Evolutionary conservation across 768 basidiomycete genomes (phyloP).

Genomic region (Boletus huronensis): DNA sequence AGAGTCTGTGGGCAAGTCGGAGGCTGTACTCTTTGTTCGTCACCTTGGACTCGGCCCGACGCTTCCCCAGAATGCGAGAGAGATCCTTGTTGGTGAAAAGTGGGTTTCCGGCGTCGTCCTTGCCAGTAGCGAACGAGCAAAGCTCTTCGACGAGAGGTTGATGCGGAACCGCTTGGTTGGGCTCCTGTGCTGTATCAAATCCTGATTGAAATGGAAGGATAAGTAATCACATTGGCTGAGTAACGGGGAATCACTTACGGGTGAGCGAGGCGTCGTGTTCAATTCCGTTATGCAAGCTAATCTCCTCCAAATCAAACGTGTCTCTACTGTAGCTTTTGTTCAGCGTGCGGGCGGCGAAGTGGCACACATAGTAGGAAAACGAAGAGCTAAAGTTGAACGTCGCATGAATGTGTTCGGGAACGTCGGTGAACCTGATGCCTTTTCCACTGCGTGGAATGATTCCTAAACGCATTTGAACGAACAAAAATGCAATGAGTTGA

Average conservation of each 20-base stretch:
- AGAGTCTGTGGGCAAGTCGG: conserved; percentile 49
- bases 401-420: conserved; percentile 37
- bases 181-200: conserved; percentile 43
- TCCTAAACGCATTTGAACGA: conserved; percentile 13
- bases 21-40: conserved; percentile 58
- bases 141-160: conserved; percentile 53
- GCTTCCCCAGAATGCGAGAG: conserved; percentile 52
- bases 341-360: conserved; percentile 54
- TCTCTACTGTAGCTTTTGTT: conserved; percentile 53
- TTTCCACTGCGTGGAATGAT: conserved; percentile 60
- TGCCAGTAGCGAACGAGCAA: conserved; percentile 57
- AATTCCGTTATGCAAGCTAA: too few relatives aligned
- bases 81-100: conserved; percentile 57
- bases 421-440: conserved; percentile 55
- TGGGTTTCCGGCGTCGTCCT: conserved; percentile 43
- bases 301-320: conserved; percentile 54
- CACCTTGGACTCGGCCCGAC: conserved; percentile 52
- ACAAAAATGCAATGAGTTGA: background rate
- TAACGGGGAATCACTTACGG: conserved; percentile 17
- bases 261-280: conserved; percentile 7
- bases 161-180: conserved; percentile 53
- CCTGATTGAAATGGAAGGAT: conserved; percentile 36
- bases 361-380: conserved; percentile 64
- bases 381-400: conserved; percentile 70
- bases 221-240: background rate